Base-by-base conservation (phyloP, 495 filamentous ascomycete species). In the Neurospora sp. region DNA sequence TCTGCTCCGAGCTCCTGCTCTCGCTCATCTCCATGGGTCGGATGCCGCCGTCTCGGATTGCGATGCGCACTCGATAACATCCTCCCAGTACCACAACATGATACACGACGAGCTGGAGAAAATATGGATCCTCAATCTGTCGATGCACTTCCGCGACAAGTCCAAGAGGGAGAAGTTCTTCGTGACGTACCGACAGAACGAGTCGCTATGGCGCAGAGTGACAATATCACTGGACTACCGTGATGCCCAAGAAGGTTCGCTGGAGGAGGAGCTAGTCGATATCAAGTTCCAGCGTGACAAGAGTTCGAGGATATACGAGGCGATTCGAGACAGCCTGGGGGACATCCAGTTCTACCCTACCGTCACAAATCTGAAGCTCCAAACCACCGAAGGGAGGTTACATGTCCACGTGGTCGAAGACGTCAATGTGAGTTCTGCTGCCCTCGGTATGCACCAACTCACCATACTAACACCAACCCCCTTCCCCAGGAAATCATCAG, bases 401-500 rank as follows among this genome's bases (percentile, higher is more conserved):
- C 96, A 99, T 82, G 94, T 99, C 27, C 96, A 98, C 80, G 96
- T 99, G 69, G 96, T 95, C n/a, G 96, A 98, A 80, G 96, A 99
- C 81, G 88, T 94, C 69, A 96, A 98, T 79, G 85, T 86, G 76
- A 35, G 84, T 83, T 72, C 23, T 73, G 18, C 62, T 14, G 66
- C 39, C 20, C 20, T 14, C 39, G 66, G 37, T n/a, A 62, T 18
- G 69, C 40, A 73, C 48, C 11, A 46, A 11, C 54, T 66, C 54
- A 66, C 69, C 46, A 40, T 11, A 35, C 72, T 77, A 20, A 77
- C 79, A 71, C 73, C 77, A 40, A 80, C 66, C 41, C 12, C 40
- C 20, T 40, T 14, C 2, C 40, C 39, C 72, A 86, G 85, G 96
- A 99, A 81, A 97, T 94, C 70, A 96, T 98, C 71, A 89, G 89